phyloP scores from a whole-genome alignment of 371 early-diverging fungal genomes.

The Syncephalis plumigaleata region DNA sequence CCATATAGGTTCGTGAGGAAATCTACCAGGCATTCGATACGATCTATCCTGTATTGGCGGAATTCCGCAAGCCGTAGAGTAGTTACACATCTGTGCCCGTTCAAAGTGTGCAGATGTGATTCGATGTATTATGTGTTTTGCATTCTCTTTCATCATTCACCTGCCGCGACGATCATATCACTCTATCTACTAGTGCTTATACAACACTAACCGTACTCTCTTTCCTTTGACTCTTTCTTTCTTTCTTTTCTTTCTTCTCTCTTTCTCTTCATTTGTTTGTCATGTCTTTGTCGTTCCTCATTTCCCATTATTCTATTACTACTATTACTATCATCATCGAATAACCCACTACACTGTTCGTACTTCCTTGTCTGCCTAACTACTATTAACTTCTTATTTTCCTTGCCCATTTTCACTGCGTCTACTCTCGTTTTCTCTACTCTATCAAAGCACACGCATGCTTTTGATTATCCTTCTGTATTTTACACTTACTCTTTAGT shows the following conservation, averaged over 20 bases:
- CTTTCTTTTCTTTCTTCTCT: neutral
- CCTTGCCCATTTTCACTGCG: neutral
- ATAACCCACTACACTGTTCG: too few relatives aligned
- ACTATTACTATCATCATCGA: too few relatives aligned
- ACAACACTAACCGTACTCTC: neutral
- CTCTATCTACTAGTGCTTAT: too few relatives aligned
- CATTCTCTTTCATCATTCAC: too few relatives aligned
- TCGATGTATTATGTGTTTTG: neutral
- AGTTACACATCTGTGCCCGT: neutral
- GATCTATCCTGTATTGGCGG: constrained; percentile 97
- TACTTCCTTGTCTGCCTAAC: neutral
- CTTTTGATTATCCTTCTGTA: too few relatives aligned
- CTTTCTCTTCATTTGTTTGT: too few relatives aligned
- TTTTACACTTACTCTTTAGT: neutral
- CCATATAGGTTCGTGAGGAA: constrained; percentile 72
- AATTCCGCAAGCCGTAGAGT: constrained; percentile 61
- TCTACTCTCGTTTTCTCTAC: neutral
- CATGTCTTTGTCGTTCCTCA: too few relatives aligned
- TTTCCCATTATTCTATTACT: too few relatives aligned
- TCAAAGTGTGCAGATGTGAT: neutral
- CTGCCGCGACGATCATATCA: too few relatives aligned
- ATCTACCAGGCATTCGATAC: constrained; percentile 99
- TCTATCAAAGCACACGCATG: too few relatives aligned
- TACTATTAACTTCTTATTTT: neutral
- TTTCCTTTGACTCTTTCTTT: neutral